phyloP scores from a whole-genome alignment of 768 basidiomycete species.

The Exsudoporus frostii region DNA sequence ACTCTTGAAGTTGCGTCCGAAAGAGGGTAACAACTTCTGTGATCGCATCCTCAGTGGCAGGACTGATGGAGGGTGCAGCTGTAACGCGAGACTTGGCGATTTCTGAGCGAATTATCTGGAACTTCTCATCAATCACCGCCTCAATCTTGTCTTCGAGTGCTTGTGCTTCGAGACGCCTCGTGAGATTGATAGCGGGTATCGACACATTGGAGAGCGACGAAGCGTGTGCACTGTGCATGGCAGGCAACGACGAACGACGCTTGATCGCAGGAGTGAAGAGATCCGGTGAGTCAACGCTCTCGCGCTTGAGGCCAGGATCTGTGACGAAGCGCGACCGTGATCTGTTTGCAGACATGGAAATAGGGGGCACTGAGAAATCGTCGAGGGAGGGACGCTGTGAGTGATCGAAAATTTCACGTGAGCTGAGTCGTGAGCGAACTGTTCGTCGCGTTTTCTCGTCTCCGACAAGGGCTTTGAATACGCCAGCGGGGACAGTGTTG shows the following conservation, averaged over 20 bases:
- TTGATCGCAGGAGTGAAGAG: conserved; percentile 43
- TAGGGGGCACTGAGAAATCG: conserved; percentile 65
- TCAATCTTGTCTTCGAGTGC: conserved; percentile 60
- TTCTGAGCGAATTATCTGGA: conserved; percentile 48
- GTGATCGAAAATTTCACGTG: conserved; percentile 71
- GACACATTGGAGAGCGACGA: conserved; percentile 45
- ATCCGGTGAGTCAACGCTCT: conserved; percentile 33
- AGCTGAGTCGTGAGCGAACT: conserved; percentile 75
- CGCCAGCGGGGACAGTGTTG: conserved; percentile 79
- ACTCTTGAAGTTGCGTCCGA: conserved; percentile 63
- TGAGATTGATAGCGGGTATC: conserved; percentile 48
- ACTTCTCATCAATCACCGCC: conserved; percentile 66
- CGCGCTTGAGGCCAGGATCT: conserved; percentile 47
- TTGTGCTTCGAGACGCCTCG: conserved; percentile 55
- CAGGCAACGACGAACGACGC: conserved; percentile 57
- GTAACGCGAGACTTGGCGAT: conserved; percentile 27
- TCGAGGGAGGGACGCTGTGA: conserved; percentile 71
- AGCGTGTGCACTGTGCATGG: conserved; percentile 44
- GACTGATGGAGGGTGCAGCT: conserved; percentile 33
- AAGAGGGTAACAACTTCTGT: conserved; percentile 65
- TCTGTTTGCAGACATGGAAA: conserved; percentile 59
- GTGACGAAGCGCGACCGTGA: conserved; percentile 53
- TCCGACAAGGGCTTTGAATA: conserved; percentile 74
- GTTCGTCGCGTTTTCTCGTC: conserved; percentile 68
- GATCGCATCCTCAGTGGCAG: conserved; percentile 59